A percentile compares a stretch with the other conserved stretches of the same genome.
These are phyloP conservation scores for Vickermania spadyakhi DNA, from an alignment of 208 protist species.

Conservation along the genomic window DNA sequence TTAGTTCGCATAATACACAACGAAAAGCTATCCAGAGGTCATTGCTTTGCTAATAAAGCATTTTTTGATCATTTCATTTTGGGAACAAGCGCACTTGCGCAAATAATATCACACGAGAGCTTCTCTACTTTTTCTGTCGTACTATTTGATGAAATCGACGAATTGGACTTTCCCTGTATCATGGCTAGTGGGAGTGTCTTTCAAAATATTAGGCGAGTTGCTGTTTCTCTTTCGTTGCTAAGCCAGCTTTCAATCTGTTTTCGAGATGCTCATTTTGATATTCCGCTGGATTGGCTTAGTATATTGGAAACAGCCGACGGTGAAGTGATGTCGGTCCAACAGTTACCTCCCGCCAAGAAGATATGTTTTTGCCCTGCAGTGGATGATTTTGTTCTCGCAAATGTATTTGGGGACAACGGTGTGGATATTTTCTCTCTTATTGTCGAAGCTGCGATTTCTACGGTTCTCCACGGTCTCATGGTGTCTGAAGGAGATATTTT, in stretches of 20 bases:
- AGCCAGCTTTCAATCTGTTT: constrained; percentile 3
- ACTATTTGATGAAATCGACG: not conserved
- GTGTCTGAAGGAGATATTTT: constrained; percentile 59
- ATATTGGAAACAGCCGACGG: constrained; percentile 16
- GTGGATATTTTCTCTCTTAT: constrained; percentile 22
- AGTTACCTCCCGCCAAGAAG: not conserved
- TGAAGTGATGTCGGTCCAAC: constrained; percentile 5
- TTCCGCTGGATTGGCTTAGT: constrained; percentile 17
- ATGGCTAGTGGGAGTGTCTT: constrained; percentile 1
- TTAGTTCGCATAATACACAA: not conserved
- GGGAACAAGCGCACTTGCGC: not conserved
- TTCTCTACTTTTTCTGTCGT: not conserved
- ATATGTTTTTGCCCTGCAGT: constrained; percentile 24
- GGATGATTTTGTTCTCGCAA: constrained; percentile 32
- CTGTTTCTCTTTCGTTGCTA: not conserved
- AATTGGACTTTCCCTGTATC: not conserved
- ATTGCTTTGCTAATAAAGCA: not conserved
- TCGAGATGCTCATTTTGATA: constrained; percentile 7
- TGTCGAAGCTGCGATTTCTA: constrained; percentile 18
- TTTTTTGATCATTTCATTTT: not conserved
- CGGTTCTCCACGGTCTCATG: constrained; percentile 31
- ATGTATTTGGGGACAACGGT: constrained; percentile 45
- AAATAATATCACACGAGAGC: not conserved
- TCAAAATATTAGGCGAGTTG: constrained; percentile 9
- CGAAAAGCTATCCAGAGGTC: not conserved